Conservation (phyloP, 2,329 filamentous ascomycete species). For the Colletotrichum sp. region DNA sequence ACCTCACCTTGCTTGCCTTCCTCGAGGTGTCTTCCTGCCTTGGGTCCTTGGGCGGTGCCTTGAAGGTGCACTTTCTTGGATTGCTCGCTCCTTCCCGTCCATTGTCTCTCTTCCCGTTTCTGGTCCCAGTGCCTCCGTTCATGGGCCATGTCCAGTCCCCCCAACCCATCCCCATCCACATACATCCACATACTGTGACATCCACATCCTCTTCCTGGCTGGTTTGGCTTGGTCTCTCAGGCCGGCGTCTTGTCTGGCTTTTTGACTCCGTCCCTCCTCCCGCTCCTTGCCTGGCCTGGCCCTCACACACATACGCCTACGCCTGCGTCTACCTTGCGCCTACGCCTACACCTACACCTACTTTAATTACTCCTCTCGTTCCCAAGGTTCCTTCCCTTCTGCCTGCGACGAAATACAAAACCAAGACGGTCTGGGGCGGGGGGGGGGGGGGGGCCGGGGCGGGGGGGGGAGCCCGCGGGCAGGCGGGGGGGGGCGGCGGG, state of each 20-base stretch:
- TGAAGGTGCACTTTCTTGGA: neutral
- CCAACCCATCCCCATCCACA: neutral
- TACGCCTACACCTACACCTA: neutral
- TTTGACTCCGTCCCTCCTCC: neutral
- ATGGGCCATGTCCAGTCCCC: neutral
- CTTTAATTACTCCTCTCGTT: neutral
- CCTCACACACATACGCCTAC: neutral
- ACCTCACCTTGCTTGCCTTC: neutral
- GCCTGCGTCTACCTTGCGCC: neutral
- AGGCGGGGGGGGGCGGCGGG: no score
- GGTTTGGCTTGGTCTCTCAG: neutral
- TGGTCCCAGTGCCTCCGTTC: neutral
- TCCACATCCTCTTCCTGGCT: neutral
- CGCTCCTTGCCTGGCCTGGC: neutral
- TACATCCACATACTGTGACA: neutral
- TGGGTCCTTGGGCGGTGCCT: neutral
- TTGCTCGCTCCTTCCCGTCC: neutral
- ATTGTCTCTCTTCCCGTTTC: neutral
- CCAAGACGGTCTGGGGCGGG: no score
- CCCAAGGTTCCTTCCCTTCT: conserved; percentile 12
- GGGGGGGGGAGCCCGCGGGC: no score
- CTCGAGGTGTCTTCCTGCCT: neutral
- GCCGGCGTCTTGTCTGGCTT: neutral
- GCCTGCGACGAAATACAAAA: conserved; percentile 23
- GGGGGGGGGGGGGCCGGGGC: no score